Evolutionary conservation across 2,329 filamentous ascomycete genomes (phyloP).

Genomic region (Lachnellula suecica): DNA sequence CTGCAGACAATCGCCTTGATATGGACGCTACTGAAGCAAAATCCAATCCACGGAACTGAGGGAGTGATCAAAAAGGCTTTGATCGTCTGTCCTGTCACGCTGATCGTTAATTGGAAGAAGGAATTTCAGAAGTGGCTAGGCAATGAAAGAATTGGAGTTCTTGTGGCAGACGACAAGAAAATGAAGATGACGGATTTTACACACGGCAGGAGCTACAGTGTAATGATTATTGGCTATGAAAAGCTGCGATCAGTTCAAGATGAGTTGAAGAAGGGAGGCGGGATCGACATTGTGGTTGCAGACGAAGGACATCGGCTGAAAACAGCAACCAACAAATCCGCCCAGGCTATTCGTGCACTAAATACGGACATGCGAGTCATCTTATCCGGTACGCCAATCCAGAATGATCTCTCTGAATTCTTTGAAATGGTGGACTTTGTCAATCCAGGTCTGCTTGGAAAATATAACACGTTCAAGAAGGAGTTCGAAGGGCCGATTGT

Average conservation of each 20-base stretch:
- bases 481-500: constrained; percentile 92
- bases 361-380: constrained; percentile 58
- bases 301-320: constrained; percentile 98
- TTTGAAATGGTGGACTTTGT: constrained; percentile 95
- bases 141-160: constrained; percentile 67
- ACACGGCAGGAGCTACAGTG: constrained; percentile 63
- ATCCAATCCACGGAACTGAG: constrained; percentile 56
- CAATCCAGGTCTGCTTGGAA: constrained; percentile 88
- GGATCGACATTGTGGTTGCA: constrained; percentile 86
- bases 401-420: constrained; percentile 92
- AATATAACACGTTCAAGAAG: constrained; percentile 86
- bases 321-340: constrained; percentile 90
- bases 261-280: constrained; percentile 59
- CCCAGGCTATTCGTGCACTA: constrained; percentile 83
- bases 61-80: constrained; percentile 66
- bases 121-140: constrained; percentile 76
- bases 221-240: constrained; percentile 75
- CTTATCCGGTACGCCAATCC: constrained; percentile 78
- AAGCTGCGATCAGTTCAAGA: constrained; percentile 65
- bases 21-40: constrained; percentile 73
- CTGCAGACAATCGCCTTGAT: constrained; percentile 69
- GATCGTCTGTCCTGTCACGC: constrained; percentile 70
- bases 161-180: constrained; percentile 59
- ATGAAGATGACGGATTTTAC: constrained; percentile 67
- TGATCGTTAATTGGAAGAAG: constrained; percentile 72